These are phyloP conservation scores for Rhodotorula sp. DNA, from an alignment of 1,284 basidiomycete species.

Conservation along the genomic window DNA sequence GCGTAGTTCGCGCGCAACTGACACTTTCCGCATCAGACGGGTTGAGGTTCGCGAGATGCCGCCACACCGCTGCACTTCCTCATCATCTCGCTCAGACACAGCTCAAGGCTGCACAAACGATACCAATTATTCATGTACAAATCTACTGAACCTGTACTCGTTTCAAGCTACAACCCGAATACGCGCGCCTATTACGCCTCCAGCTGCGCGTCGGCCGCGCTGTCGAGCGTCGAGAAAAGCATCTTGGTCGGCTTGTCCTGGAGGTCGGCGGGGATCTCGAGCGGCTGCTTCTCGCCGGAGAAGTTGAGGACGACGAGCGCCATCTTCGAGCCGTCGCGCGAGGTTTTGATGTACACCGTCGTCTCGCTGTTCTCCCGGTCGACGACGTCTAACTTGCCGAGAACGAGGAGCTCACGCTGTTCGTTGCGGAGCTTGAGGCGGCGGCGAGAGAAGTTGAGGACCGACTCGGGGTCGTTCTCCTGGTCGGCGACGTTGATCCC, in stretches of 20 bases:
- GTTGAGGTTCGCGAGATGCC: too few species aligned
- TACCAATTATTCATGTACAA: too few species aligned
- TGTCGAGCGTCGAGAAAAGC: not conserved
- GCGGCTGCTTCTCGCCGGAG: slow-evolving; percentile 44
- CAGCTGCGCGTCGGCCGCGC: not conserved
- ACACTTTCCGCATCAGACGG: too few species aligned
- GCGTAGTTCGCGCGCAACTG: too few species aligned
- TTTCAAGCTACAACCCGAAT: not conserved
- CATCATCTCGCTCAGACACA: too few species aligned
- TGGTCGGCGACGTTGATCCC: slow-evolving; percentile 63
- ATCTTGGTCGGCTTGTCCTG: not conserved
- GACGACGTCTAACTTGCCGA: slow-evolving; percentile 60
- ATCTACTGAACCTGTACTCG: too few species aligned
- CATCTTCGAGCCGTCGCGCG: slow-evolving; percentile 28
- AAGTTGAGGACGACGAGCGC: slow-evolving; percentile 60
- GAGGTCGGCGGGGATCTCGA: slow-evolving; percentile 12
- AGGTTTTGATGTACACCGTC: slow-evolving; percentile 59
- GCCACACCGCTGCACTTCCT: too few species aligned
- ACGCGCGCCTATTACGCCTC: slow-evolving; percentile 16
- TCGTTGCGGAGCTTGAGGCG: slow-evolving; percentile 59
- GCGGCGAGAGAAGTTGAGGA: slow-evolving; percentile 61
- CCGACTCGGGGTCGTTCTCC: slow-evolving; percentile 52
- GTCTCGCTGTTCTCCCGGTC: slow-evolving; percentile 55
- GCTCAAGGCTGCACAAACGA: too few species aligned
- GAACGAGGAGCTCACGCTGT: slow-evolving; percentile 49